Evolutionary conservation across 129 eudicot genomes (phyloP).

Genomic region (Escallonia herrerae): DNA sequence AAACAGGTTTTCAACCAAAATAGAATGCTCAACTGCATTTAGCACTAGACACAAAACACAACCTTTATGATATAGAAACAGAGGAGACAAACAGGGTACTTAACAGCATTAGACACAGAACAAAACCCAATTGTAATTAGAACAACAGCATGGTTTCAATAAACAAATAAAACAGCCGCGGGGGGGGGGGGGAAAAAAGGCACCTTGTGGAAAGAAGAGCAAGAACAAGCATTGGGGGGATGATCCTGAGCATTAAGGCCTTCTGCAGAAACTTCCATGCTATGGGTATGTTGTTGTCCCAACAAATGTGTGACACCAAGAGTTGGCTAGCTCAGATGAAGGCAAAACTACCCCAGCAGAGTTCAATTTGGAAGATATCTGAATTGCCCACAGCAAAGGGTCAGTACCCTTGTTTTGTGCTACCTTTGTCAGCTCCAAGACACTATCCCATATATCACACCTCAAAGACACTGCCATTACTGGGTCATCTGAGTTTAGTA

Average conservation of each 20-base stretch:
- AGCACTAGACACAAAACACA: too few species aligned
- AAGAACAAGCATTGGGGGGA: constrained; percentile 75
- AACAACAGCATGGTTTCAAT: too few species aligned
- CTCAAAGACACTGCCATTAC: constrained; percentile 52
- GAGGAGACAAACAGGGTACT: neutral
- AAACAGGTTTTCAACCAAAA: too few species aligned
- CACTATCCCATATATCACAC: constrained; percentile 51
- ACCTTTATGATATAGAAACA: too few species aligned
- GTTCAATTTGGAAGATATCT: constrained; percentile 59
- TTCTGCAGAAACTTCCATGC: constrained; percentile 93
- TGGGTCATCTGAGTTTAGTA: constrained; percentile 4
- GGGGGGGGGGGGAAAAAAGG: neutral
- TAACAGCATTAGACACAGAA: too few species aligned
- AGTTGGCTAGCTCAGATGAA: constrained; percentile 61
- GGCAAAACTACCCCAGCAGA: constrained; percentile 65
- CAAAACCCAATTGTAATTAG: too few species aligned
- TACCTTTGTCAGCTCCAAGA: constrained; percentile 50
- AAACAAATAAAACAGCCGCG: neutral
- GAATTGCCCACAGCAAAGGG: constrained; percentile 78
- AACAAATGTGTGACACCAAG: constrained; percentile 80
- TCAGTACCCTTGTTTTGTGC: constrained; percentile 71
- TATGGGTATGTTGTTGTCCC: constrained; percentile 82
- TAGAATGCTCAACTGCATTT: too few species aligned
- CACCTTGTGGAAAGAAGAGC: constrained; percentile 83
- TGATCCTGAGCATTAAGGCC: constrained; percentile 61